Conservation (phyloP, 371 early-diverging fungal genomes). For the Dichotomocladium elegans region DNA sequence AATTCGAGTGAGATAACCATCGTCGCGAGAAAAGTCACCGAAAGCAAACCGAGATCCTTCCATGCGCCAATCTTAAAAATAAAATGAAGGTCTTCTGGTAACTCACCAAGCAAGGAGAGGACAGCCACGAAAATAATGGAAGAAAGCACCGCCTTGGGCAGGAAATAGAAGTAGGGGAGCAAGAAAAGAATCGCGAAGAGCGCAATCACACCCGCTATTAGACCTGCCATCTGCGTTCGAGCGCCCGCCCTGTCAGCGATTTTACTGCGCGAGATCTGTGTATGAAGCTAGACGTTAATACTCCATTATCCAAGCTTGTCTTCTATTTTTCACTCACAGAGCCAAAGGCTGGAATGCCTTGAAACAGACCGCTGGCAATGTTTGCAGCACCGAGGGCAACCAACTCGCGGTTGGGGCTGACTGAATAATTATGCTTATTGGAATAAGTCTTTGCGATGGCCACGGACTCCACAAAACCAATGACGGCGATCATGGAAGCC, state of each 20-base stretch:
- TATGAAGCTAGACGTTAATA: background rate
- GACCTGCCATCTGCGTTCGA: conserved; percentile 79
- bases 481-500: conserved; percentile 79
- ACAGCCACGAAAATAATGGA: conserved; percentile 88
- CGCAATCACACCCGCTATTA: conserved; percentile 73
- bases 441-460: conserved; percentile 89
- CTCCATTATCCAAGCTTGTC: too few relatives aligned
- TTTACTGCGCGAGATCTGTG: conserved; percentile 75
- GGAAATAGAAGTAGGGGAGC: conserved; percentile 77
- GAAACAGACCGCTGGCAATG: conserved; percentile 75
- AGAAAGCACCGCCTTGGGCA: conserved; percentile 84
- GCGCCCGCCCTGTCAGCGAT: conserved; percentile 89
- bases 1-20: conserved; percentile 84
- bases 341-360: conserved; percentile 87
- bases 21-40: conserved; percentile 80
- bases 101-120: conserved; percentile 72
- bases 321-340: conserved; percentile 43
- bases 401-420: conserved; percentile 87
- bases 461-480: conserved; percentile 94
- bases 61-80: conserved; percentile 82
- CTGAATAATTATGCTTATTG: conserved; percentile 78
- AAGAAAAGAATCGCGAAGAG: conserved; percentile 71
- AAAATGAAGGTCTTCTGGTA: conserved; percentile 79
- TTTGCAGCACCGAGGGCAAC: conserved; percentile 90
- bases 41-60: conserved; percentile 75